Percentiles rank a stretch among this genome's conserved stretches.
Conservation (phyloP, 108 stramenopile genomes). For the Aurantiochytrium sp. region DNA sequence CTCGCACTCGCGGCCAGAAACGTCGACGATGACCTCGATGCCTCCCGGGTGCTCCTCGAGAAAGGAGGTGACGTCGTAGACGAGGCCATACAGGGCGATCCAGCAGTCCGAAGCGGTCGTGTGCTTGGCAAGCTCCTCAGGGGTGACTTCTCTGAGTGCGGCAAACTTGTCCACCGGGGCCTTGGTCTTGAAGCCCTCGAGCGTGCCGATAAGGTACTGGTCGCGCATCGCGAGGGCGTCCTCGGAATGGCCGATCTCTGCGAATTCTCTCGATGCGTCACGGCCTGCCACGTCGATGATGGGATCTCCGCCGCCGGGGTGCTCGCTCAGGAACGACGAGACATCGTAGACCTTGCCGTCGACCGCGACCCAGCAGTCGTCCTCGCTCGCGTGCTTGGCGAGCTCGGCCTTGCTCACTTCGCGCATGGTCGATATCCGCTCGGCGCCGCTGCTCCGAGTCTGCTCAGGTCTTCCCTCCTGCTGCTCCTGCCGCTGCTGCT, state of each 20-base stretch:
- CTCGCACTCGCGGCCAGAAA: constrained; percentile 39
- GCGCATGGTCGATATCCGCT: too few species aligned
- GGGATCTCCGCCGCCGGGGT: constrained; percentile 57
- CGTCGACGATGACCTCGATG: constrained; percentile 41
- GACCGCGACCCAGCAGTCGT: background rate
- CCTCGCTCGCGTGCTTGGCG: background rate
- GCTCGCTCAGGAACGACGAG: constrained; percentile 48
- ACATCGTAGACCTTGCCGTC: constrained; percentile 59
- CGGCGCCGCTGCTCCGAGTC: too few species aligned
- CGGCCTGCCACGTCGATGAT: constrained; percentile 42
- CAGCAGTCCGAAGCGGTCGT: background rate
- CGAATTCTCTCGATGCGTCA: constrained; percentile 15
- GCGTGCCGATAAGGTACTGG: background rate
- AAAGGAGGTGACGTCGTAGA: constrained; percentile 61
- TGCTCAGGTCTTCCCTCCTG: too few species aligned
- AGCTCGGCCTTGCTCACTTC: background rate
- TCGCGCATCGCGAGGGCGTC: background rate
- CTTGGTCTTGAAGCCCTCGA: background rate
- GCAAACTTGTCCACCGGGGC: background rate
- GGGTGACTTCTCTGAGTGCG: background rate
- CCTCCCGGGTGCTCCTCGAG: constrained; percentile 57
- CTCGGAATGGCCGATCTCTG: constrained; percentile 1
- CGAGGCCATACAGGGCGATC: constrained; percentile 41
- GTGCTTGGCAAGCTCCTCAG: constrained; percentile 22
- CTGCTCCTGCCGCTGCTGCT: too few species aligned